Conservation (phyloP, 306 rosid species). For the Vachellia collinsii region DNA sequence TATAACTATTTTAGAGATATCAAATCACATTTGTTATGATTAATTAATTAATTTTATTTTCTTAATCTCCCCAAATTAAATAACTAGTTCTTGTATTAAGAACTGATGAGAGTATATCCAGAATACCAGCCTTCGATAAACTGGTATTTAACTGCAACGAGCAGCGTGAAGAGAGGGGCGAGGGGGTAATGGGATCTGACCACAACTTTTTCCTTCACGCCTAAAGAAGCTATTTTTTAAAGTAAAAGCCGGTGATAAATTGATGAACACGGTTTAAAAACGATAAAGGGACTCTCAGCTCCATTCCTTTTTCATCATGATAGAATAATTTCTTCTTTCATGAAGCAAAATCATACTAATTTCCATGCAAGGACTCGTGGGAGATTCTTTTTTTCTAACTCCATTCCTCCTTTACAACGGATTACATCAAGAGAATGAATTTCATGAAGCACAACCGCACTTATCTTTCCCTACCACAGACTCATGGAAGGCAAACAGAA, state of each 20-base stretch:
- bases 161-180: too few relatives aligned
- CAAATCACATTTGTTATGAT: too few relatives aligned
- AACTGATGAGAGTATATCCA: not conserved
- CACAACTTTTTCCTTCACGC: not conserved
- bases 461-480: not conserved
- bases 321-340: not conserved
- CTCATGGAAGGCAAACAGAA: constrained; percentile 1
- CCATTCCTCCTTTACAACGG: constrained; percentile 5
- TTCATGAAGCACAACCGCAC: constrained; percentile 9
- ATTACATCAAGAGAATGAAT: constrained; percentile 19
- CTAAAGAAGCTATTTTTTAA: constrained; percentile 1
- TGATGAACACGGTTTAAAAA: constrained; percentile 1
- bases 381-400: not conserved
- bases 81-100: too few relatives aligned
- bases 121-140: constrained; percentile 3
- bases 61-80: too few relatives aligned
- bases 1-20: too few relatives aligned
- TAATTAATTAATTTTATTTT: too few relatives aligned
- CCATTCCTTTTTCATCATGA: not conserved
- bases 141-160: not conserved
- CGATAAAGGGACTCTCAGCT: not conserved
- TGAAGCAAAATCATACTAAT: not conserved
- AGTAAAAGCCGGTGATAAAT: constrained; percentile 2
- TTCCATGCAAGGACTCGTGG: not conserved
- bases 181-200: not conserved